Evolutionary conservation across 2,329 filamentous ascomycete species (phyloP), one percentile per base, ranked within the genome.

Genomic region (Fusarium sp.): DNA sequence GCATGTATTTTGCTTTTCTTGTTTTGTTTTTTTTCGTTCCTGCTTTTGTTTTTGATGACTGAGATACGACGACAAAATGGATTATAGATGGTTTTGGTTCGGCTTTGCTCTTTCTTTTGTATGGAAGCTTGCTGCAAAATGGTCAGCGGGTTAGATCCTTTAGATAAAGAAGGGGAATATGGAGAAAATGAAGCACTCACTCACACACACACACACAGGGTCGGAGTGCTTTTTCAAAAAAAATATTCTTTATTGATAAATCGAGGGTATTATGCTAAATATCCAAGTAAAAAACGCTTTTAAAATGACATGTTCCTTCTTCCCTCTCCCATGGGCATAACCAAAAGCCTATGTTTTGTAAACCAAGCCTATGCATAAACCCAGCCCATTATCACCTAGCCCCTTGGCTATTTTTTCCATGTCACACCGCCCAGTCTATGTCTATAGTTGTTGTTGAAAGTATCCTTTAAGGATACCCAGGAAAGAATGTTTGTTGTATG

Each of bases 231-330:
- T 53, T 59, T 31, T 46, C 33, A 35, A 53, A n/a, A n/a, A 35
- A 59, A 42, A 73, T 64, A 49, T 56, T 62, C 51, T 20, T 51
- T 66, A 61, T 44, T 20, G 35, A 20, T 42, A 76, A 72, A 64
- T 64, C 66, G 60, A 69, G 75, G 74, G 74, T 77, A 78, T 78
- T 73, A 67, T 73, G 71, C 66, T 67, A 70, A 69, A 65, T 75
- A 73, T 72, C 72, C 53, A 69, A 69, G 20, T 75, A 59, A 61
- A 55, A 58, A 61, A 38, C 53, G 53, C 53, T 58, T 64, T 49
- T 59, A 56, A 44, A 35, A 66, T 33, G 9, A 56, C 11, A 11
- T 31, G 11, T 63, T 58, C 38, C 58, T 57, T n/a, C n/a, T n/a
- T n/a, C n/a, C 59, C 38, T 14, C 40, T 20, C 14, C 58, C 42